Evolutionary conservation across 1,284 basidiomycete genomes (phyloP), one percentile per base, ranked within the genome.

Genomic region (Mycosarcoma maydis): DNA sequence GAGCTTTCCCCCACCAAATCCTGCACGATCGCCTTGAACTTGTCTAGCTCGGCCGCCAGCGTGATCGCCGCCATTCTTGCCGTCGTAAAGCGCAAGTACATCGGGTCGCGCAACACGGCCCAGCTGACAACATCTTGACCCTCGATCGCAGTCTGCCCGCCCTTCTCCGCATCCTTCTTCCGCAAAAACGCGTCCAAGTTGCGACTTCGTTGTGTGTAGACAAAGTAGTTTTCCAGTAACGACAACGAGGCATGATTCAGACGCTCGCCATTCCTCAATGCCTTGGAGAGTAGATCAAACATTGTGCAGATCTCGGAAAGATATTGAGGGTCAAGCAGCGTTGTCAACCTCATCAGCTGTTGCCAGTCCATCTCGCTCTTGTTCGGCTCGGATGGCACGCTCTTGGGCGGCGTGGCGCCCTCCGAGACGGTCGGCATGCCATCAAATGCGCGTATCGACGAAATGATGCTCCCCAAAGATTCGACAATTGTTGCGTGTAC

Each of bases 401-500:
- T 43, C 16, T 23, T 34, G 10, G 7, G 27, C 11, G 46, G 24
- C 53, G 29, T 24, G 36, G 54, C 44, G 23, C 37, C 53, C 1
- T 37, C 33, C n/a, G 54, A 30, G 3, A 47, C 7, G 20, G 37
- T 48, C 6, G 44, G 8, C 13, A 49, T 4, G 6, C 49, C 54
- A 29, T 68, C 53, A 30, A 69, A 69, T 0, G 50, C 54, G 4
- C 59, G 50, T 16, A 69, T 47, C 22, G 50, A 62, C 3, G 50
- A 32, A 7, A 57, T 17, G 23, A 69, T 46, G 20, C 41, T 50
- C 16, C 73, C 65, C 1, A 77, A 48, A 24, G 78, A 37, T 32
- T 80, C 76, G 17, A 66, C 30, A 6, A 77, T 73, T 2, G 72
- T 58, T 4, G 72, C 60, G 24, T 72, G 66, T 11, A 79, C 60